Conservation (phyloP, 345 rosid species). For the Gossypium anomalum region DNA sequence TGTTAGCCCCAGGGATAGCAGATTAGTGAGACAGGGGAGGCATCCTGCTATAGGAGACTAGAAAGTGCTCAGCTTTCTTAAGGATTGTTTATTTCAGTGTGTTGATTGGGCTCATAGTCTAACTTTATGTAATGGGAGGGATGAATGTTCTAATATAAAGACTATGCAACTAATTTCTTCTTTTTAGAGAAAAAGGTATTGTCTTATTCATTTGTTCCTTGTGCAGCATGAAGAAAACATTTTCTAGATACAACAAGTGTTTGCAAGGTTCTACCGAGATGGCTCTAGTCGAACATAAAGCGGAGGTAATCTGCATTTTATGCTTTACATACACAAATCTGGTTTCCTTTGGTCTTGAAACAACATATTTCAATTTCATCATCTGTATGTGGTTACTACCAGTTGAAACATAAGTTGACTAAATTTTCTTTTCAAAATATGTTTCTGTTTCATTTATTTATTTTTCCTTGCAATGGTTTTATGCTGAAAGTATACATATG, state of each 20-base stretch:
- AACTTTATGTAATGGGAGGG: background rate
- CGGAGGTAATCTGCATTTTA: constrained; percentile 42
- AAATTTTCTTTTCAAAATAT: background rate
- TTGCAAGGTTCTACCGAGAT: constrained; percentile 38
- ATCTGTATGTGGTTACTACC: background rate
- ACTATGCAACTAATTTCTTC: background rate
- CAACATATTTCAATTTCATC: background rate
- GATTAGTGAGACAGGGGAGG: background rate
- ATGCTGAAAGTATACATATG: background rate
- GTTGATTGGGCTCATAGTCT: background rate
- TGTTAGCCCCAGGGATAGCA: background rate
- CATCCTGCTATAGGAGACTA: background rate
- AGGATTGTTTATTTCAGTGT: background rate
- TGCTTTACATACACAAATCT: background rate
- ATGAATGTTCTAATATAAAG: background rate
- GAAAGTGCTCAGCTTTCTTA: background rate
- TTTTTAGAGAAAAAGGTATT: background rate
- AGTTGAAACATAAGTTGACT: background rate
- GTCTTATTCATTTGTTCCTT: constrained; percentile 6
- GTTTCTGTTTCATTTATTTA: background rate
- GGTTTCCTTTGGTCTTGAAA: background rate
- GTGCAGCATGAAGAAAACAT: constrained; percentile 73
- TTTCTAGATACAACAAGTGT: constrained; percentile 60
- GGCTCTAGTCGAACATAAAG: constrained; percentile 35
- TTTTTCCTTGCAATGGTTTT: background rate